A percentile compares a stretch with the other conserved stretches of the same genome.
phyloP scores from a whole-genome alignment of 192 early-diverging fungal species.

The Spizellomyces punctatus region DNA sequence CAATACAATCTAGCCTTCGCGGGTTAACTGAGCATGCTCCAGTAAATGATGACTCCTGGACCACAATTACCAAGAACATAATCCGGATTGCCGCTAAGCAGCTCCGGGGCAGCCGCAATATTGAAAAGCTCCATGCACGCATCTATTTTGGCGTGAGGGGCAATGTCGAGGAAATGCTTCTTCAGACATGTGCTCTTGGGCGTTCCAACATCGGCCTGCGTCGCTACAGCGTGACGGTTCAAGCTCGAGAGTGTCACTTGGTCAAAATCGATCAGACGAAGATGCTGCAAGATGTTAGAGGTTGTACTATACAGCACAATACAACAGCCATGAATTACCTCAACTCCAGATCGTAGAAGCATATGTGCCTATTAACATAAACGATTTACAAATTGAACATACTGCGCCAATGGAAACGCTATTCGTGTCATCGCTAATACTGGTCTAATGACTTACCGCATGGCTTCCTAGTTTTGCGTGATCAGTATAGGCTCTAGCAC shows the following conservation, averaged over 20 bases:
- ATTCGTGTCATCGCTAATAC: too few species aligned
- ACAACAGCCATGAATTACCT: slow-evolving; percentile 21
- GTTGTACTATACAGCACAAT: background rate
- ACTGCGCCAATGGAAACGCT: too few species aligned
- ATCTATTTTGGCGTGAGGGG: slow-evolving; percentile 80
- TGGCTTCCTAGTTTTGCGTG: slow-evolving; percentile 31
- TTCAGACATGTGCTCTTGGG: slow-evolving; percentile 80
- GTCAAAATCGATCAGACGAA: slow-evolving; percentile 96
- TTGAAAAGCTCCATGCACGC: slow-evolving; percentile 76
- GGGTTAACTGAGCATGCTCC: slow-evolving; percentile 5
- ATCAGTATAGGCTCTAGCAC: background rate
- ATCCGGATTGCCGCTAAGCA: slow-evolving; percentile 67
- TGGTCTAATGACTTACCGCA: slow-evolving; percentile 33
- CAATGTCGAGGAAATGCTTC: slow-evolving; percentile 73
- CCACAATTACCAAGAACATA: slow-evolving; percentile 39
- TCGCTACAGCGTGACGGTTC: slow-evolving; percentile 93
- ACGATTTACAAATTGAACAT: background rate
- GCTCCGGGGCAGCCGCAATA: slow-evolving; percentile 62
- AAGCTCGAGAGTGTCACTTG: slow-evolving; percentile 92
- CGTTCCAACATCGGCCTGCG: slow-evolving; percentile 84
- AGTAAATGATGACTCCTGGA: background rate
- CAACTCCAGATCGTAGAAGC: slow-evolving; percentile 87
- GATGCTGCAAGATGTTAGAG: slow-evolving; percentile 25
- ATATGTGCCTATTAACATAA: slow-evolving; percentile 78
- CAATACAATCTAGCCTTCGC: slow-evolving; percentile 75